Base-by-base conservation (phyloP, 306 rosid species). In the Vigna unguiculata region DNA sequence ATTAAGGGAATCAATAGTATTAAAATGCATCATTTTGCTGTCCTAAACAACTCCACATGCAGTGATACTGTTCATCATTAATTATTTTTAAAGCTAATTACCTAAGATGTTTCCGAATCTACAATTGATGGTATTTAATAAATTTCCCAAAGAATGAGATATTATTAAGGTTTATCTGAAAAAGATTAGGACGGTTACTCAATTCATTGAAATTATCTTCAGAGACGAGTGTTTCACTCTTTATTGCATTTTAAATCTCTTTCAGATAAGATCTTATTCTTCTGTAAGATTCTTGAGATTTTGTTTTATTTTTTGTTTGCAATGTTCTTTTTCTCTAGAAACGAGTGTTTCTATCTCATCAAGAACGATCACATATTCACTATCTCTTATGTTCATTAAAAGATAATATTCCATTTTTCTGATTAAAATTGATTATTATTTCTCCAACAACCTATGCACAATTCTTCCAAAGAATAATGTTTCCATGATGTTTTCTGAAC, bases 201-300 rank as follows among this genome's bases (percentile, higher is more conserved):
- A 28, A 16, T 41, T 20, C 21, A 28, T 30, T 30, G 20, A 6
- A 16, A 30, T 61, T 34, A 61, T 30, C 22, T 1, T 16, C 32
- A 34, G 24, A 34, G 32, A n/a, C 24, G 6, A 60, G 43, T 28
- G 43, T 7, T 60, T 1, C 43, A 3, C 25, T 59, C 66, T 59
- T 59, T 30, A 7, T 60, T 7, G 38, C 38, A 58, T 58, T 25
- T 28, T 60, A 61, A 30, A 61, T 34, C 24, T n/a, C 14, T n/a
- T 30, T 61, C 34, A 61, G 68, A n/a, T 61, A 61, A 34, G 46
- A 61, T 59, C 68, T 61, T 34, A 61, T 61, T 32, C 68, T n/a
- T 14, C 4, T 34, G 46, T 3, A 9, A 61, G 68, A 61, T 61
- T 61, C 24, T 32, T 61, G 7, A n/a, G 67, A 61, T 16, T 14